These are phyloP conservation scores for Candida cerambycidarum DNA, from an alignment of 805 yeast genomes.

Conservation along the genomic window DNA sequence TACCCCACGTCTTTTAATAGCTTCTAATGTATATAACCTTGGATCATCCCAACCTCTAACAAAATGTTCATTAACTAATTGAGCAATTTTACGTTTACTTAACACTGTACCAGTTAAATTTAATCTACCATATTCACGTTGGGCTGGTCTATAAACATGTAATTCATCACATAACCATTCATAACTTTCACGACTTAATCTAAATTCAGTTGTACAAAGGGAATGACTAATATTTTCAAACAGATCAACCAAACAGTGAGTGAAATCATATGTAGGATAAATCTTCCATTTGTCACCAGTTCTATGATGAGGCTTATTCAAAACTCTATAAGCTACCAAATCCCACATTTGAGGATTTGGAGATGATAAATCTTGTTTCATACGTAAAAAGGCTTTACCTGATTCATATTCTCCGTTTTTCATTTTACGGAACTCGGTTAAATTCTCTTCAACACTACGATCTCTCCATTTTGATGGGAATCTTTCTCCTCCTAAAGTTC, in stretches of 20 bases:
- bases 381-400: slow-evolving; percentile 92
- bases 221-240: slow-evolving; percentile 96
- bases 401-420: slow-evolving; percentile 82
- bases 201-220: slow-evolving; percentile 93
- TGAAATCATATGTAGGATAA: slow-evolving; percentile 97
- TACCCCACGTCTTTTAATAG: slow-evolving; percentile 93
- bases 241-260: slow-evolving; percentile 98
- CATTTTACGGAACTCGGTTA: slow-evolving; percentile 85
- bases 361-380: slow-evolving; percentile 88
- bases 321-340: slow-evolving; percentile 92
- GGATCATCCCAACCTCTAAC: slow-evolving; percentile 99
- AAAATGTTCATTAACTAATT: slow-evolving; percentile 72
- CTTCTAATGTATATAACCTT: slow-evolving; percentile 90
- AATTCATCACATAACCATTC: slow-evolving; percentile 98
- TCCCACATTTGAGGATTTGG: slow-evolving; percentile 99
- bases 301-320: slow-evolving; percentile 90
- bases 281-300: slow-evolving; percentile 98
- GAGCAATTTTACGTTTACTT: slow-evolving; percentile 95
- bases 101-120: slow-evolving; percentile 91
- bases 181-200: slow-evolving; percentile 87
- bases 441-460: slow-evolving; percentile 69
- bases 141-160: slow-evolving; percentile 96
- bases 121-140: slow-evolving; percentile 96
- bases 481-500: slow-evolving; percentile 92
- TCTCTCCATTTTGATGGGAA: slow-evolving; percentile 75